Evolutionary conservation across 83 land plant genomes (phyloP).

Genomic region (Picea abies): DNA sequence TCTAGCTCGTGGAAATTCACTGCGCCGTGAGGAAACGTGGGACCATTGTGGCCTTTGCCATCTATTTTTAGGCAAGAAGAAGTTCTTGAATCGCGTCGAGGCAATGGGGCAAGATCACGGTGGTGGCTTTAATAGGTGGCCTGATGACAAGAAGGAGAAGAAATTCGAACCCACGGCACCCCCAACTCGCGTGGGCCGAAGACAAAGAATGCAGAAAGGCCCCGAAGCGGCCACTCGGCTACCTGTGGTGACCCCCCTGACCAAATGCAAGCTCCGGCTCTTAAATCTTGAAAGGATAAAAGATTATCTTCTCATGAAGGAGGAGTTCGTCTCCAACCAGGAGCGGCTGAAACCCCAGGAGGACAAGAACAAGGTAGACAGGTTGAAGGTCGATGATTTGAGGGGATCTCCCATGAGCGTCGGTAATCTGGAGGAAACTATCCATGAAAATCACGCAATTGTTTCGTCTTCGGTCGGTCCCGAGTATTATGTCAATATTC

Average conservation of each 20-base stretch:
- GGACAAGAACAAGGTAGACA: conserved; percentile 60
- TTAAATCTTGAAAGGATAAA: conserved; percentile 57
- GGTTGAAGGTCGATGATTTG: conserved; percentile 54
- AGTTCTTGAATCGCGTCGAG: no score
- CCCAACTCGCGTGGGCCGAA: conserved; percentile 54
- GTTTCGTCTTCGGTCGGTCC: conserved; percentile 63
- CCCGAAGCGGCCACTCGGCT: conserved; percentile 57
- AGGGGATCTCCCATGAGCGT: conserved; percentile 68
- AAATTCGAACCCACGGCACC: conserved; percentile 65
- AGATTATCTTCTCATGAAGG: conserved; percentile 59
- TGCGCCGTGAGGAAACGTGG: no score
- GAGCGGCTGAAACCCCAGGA: conserved; percentile 67
- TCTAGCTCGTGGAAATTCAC: no score
- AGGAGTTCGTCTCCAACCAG: conserved; percentile 57
- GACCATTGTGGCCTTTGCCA: no score
- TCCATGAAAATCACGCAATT: conserved; percentile 62
- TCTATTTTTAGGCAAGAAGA: no score
- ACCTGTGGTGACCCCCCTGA: conserved; percentile 49
- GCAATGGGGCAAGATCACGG: no score
- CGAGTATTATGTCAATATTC: conserved; percentile 55
- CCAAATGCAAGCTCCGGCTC: conserved; percentile 55
- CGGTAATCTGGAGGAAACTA: conserved; percentile 54
- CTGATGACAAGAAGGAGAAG: conserved; percentile 60
- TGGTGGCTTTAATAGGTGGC: background rate
- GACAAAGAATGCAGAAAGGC: conserved; percentile 60